phyloP scores from a whole-genome alignment of 2,329 filamentous ascomycete species.

The Alternaria atra region DNA sequence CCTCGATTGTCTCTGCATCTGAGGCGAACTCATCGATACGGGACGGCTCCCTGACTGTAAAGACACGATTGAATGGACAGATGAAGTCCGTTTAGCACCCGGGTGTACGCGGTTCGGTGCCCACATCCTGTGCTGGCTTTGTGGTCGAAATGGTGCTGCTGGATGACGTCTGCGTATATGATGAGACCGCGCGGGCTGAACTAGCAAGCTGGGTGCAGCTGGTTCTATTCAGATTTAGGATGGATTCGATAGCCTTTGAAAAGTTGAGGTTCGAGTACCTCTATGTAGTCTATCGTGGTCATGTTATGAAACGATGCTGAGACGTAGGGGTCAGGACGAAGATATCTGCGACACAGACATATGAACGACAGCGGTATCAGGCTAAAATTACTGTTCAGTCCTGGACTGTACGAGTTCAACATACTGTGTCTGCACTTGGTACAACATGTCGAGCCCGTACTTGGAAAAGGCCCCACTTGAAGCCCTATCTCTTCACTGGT shows the following conservation, averaged over 20 bases:
- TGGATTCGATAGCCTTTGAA: neutral
- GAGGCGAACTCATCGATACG: constrained; percentile 28
- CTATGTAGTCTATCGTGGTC: constrained; percentile 23
- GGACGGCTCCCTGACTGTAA: constrained; percentile 28
- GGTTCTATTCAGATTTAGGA: neutral
- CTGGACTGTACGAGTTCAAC: constrained; percentile 8
- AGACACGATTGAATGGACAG: constrained; percentile 44
- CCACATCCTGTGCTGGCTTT: constrained; percentile 41
- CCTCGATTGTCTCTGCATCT: constrained; percentile 28
- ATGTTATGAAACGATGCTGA: constrained; percentile 45
- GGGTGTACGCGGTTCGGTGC: constrained; percentile 38
- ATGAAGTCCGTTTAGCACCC: constrained; percentile 39
- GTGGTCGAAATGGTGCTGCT: neutral
- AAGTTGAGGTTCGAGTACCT: neutral
- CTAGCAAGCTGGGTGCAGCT: constrained; percentile 7
- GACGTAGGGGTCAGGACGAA: constrained; percentile 36
- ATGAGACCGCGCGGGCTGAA: neutral
- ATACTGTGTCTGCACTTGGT: neutral
- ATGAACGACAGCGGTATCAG: constrained; percentile 25
- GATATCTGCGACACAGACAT: constrained; percentile 31
- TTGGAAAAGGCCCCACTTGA: neutral
- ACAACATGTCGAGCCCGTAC: neutral
- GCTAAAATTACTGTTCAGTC: constrained; percentile 5
- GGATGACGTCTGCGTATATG: neutral
- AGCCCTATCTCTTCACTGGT: constrained; percentile 5